Evolutionary conservation across 1,139 yeast species (phyloP).

Genomic region (Suhomyces taliae): DNA sequence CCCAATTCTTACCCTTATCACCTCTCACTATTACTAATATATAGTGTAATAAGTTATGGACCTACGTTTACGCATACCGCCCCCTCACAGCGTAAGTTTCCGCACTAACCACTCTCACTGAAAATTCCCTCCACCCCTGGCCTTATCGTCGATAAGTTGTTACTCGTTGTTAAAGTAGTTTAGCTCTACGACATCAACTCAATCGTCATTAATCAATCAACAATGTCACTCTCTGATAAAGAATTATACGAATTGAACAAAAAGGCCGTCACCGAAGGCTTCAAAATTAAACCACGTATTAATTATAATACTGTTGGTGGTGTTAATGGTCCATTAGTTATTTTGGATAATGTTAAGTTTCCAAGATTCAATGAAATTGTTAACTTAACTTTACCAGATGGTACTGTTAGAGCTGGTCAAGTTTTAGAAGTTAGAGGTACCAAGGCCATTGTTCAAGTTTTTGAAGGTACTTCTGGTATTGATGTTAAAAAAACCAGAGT

Average conservation of each 20-base stretch:
- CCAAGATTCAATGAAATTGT: slow-evolving; percentile 97
- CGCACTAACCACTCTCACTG: slow-evolving; percentile 11
- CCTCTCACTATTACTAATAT: too few species aligned
- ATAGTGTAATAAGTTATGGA: not conserved
- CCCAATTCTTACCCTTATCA: too few species aligned
- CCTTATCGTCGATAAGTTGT: slow-evolving; percentile 10
- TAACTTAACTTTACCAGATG: slow-evolving; percentile 93
- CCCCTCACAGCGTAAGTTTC: slow-evolving; percentile 7
- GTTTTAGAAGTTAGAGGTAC: slow-evolving; percentile 96
- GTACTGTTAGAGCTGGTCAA: slow-evolving; percentile 92
- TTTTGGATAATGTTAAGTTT: slow-evolving; percentile 92
- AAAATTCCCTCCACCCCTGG: slow-evolving; percentile 9
- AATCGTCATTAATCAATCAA: slow-evolving; percentile 8
- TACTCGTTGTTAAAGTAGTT: slow-evolving; percentile 4
- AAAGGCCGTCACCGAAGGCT: slow-evolving; percentile 88
- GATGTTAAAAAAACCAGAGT: slow-evolving; percentile 97
- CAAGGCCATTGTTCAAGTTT: slow-evolving; percentile 97
- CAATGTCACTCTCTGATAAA: slow-evolving; percentile 42
- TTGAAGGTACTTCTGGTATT: slow-evolving; percentile 96
- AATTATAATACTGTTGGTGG: slow-evolving; percentile 96
- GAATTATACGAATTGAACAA: slow-evolving; percentile 78
- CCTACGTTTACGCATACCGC: not conserved
- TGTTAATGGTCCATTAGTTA: slow-evolving; percentile 96
- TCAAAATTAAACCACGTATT: slow-evolving; percentile 84
- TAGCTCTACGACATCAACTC: slow-evolving; percentile 3